phyloP scores from a whole-genome alignment of 208 protist genomes.

The Zelonia costaricensis region DNA sequence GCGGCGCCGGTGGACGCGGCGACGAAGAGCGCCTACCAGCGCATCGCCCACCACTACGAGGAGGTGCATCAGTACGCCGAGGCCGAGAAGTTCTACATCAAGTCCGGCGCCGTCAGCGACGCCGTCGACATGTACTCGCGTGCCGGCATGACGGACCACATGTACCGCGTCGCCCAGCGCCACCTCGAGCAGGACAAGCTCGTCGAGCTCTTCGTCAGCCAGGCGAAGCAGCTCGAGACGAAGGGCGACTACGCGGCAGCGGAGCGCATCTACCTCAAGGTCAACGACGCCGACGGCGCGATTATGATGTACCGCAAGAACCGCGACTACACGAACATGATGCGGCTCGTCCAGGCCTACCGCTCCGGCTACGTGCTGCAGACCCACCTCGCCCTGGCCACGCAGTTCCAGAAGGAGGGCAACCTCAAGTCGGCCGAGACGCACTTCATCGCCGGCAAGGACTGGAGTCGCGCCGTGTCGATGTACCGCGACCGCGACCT shows the following conservation, averaged over 20 bases:
- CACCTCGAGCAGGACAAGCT: constrained; percentile 93
- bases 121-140: constrained; percentile 97
- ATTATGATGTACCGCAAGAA: constrained; percentile 97
- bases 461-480: constrained; percentile 96
- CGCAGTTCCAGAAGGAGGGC: constrained; percentile 96
- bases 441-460: constrained; percentile 94
- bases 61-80: constrained; percentile 88
- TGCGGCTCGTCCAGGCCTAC: constrained; percentile 93
- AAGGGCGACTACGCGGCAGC: constrained; percentile 94
- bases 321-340: constrained; percentile 93
- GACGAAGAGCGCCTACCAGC: constrained; percentile 81
- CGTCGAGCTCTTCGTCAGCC: constrained; percentile 89
- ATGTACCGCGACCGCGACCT: constrained; percentile 97
- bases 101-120: constrained; percentile 78
- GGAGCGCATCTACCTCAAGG: constrained; percentile 96
- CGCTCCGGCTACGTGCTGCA: constrained; percentile 92
- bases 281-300: constrained; percentile 96
- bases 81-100: constrained; percentile 95
- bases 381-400: constrained; percentile 94
- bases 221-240: constrained; percentile 94
- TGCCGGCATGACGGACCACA: constrained; percentile 92
- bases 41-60: constrained; percentile 96
- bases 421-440: constrained; percentile 94
- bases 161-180: constrained; percentile 93
- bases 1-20: constrained; percentile 30